These are phyloP conservation scores for Apiospora koreana DNA, from an alignment of 2,329 filamentous ascomycete species.

Conservation along the genomic window DNA sequence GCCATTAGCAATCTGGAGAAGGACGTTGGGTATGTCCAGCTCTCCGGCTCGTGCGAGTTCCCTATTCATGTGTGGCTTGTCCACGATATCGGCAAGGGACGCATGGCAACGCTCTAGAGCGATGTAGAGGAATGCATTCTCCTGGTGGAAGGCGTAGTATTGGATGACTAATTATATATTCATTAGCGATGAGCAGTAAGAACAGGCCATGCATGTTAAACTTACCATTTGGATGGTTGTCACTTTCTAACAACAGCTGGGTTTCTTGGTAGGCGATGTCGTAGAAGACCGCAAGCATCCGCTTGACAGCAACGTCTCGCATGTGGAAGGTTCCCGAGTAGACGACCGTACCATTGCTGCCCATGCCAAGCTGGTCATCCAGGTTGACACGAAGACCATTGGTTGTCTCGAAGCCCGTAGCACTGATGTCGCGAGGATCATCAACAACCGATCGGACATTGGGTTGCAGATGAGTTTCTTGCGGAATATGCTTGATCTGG, in stretches of 20 bases:
- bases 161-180: slow-evolving; percentile 69
- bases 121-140: slow-evolving; percentile 91
- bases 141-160: slow-evolving; percentile 90
- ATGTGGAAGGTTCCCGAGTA: slow-evolving; percentile 95
- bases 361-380: slow-evolving; percentile 68
- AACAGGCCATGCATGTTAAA: slow-evolving; percentile 6
- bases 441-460: slow-evolving; percentile 60
- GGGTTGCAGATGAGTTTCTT: slow-evolving; percentile 56
- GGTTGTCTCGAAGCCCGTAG: slow-evolving; percentile 62
- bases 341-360: slow-evolving; percentile 95
- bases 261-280: slow-evolving; percentile 96
- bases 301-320: slow-evolving; percentile 90
- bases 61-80: slow-evolving; percentile 68
- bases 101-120: slow-evolving; percentile 92
- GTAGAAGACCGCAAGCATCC: slow-evolving; percentile 94
- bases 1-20: slow-evolving; percentile 89
- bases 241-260: slow-evolving; percentile 84
- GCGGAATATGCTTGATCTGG: slow-evolving; percentile 59
- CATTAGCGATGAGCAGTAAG: neutral
- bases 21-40: slow-evolving; percentile 73
- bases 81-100: slow-evolving; percentile 87
- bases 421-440: slow-evolving; percentile 61
- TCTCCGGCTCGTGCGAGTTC: slow-evolving; percentile 73
- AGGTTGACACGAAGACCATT: slow-evolving; percentile 66
- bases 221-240: slow-evolving; percentile 84